Evolutionary conservation across 148 eudicot species (phyloP), one percentile per base, ranked within the genome.

Genomic region (Fagopyrum esculentum): DNA sequence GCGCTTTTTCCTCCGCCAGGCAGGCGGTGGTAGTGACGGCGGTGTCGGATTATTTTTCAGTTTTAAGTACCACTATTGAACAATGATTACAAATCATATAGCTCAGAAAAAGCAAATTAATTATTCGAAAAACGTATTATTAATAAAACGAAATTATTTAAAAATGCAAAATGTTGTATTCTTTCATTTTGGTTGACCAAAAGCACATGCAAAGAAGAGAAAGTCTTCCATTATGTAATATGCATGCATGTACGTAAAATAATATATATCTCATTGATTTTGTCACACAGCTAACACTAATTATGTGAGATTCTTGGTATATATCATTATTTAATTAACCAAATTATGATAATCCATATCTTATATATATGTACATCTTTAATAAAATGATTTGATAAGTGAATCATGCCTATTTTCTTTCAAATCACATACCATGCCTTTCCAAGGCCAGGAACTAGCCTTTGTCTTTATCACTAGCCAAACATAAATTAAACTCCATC

Each of bases 171-270:
- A 9, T 9, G 7, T 72, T 72, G 71, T 66, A 66, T 43, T 72
- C 43, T 72, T 72, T 72, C 74, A 72, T 72, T 72, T 19, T 46
- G 57, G 74, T 72, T 72, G 74, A 72, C 74, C 57, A 72, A 49
- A 49, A 72, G 74, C 74, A 72, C 74, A 72, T 72, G 74, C 44
- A 72, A 17, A 30, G 57, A 72, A 45, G 59, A 9, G 19, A 2
- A 15, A 66, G 47, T 66, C 71, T 64, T 29, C 70, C 29, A 57
- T 19, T 8, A 63, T 63, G 69, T 63, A 66, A 40, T 66, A 66
- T 40, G 71, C 71, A 66, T 66, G 71, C 71, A 66, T 66, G 71
- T 66, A 66, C 71, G 71, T 66, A 66, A 43, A 66, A 66, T 66
- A 43, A 15, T 66, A 12, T 43, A 66, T 57, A 10, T 40, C 19